phyloP scores from a whole-genome alignment of 2,329 filamentous ascomycete genomes.

The Clonostachys solani region DNA sequence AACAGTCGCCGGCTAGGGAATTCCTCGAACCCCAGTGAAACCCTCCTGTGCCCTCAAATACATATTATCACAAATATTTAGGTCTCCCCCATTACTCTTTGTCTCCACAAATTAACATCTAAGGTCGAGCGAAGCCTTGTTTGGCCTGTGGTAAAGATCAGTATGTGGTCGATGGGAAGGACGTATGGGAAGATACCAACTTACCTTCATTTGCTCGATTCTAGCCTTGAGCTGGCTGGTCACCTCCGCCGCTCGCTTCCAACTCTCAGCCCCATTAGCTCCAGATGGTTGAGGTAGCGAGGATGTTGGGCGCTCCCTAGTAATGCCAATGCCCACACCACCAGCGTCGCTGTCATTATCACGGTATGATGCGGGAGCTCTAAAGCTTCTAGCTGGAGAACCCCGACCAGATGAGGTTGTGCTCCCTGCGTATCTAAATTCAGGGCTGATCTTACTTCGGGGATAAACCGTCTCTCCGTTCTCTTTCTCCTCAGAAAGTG shows the following conservation, averaged over 20 bases:
- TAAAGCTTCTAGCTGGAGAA: constrained; percentile 54
- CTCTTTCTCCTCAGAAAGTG: constrained; percentile 73
- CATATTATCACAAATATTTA: constrained; percentile 1
- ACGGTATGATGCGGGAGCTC: constrained; percentile 20
- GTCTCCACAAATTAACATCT: neutral
- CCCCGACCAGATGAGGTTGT: constrained; percentile 50
- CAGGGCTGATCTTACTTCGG: constrained; percentile 51
- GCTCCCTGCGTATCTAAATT: constrained; percentile 46
- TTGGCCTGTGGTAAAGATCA: constrained; percentile 10
- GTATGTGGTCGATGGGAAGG: no score
- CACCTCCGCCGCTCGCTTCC: constrained; percentile 95
- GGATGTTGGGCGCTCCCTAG: constrained; percentile 25
- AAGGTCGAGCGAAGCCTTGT: constrained; percentile 22
- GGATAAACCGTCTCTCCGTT: constrained; percentile 52
- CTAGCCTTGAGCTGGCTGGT: constrained; percentile 95
- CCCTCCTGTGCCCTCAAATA: neutral
- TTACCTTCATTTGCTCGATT: constrained; percentile 96
- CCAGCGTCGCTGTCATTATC: constrained; percentile 24
- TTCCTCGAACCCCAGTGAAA: neutral
- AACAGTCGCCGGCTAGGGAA: no score
- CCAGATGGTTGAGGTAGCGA: constrained; percentile 25
- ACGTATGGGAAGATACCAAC: constrained; percentile 6
- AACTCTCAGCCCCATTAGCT: constrained; percentile 63
- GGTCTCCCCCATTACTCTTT: neutral
- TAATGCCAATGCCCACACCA: constrained; percentile 8